phyloP scores from a whole-genome alignment of 1,284 basidiomycete genomes.

The Puccinia coronata region DNA sequence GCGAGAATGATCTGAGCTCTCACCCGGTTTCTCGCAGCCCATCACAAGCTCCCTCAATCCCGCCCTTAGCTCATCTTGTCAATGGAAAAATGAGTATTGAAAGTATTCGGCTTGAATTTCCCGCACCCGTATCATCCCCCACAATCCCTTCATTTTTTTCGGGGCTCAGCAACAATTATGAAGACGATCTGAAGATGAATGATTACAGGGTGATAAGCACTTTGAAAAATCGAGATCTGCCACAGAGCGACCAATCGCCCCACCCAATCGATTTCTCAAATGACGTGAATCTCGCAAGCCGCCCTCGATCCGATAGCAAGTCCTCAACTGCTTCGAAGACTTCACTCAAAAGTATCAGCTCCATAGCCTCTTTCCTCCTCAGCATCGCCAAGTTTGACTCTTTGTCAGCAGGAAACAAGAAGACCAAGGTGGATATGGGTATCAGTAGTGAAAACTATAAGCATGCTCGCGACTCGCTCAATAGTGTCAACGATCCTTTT shows the following conservation, averaged over 20 bases:
- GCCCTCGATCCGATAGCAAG: slow-evolving; percentile 44
- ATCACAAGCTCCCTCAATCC: slow-evolving; percentile 44
- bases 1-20: not conserved
- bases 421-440: slow-evolving; percentile 24
- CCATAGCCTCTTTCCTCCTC: slow-evolving; percentile 35
- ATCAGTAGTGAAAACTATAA: slow-evolving; percentile 43
- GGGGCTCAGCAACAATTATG: slow-evolving; percentile 6
- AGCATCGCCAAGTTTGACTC: slow-evolving; percentile 28
- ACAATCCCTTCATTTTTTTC: not conserved
- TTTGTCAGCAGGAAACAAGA: slow-evolving; percentile 15
- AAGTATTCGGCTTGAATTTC: slow-evolving; percentile 39
- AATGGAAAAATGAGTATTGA: slow-evolving; percentile 44
- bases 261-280: not conserved
- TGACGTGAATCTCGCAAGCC: not conserved
- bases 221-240: slow-evolving; percentile 9
- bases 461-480: slow-evolving; percentile 17
- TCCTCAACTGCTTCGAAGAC: slow-evolving; percentile 41
- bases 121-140: slow-evolving; percentile 25
- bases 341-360: slow-evolving; percentile 46
- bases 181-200: slow-evolving; percentile 11
- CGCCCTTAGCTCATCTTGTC: slow-evolving; percentile 38
- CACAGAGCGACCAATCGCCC: not conserved
- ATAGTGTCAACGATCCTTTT: slow-evolving; percentile 23
- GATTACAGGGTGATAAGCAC: slow-evolving; percentile 14
- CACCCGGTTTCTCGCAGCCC: slow-evolving; percentile 24